Evolutionary conservation across 306 rosid genomes (phyloP).

Genomic region (Chamaecrista fasciculata): DNA sequence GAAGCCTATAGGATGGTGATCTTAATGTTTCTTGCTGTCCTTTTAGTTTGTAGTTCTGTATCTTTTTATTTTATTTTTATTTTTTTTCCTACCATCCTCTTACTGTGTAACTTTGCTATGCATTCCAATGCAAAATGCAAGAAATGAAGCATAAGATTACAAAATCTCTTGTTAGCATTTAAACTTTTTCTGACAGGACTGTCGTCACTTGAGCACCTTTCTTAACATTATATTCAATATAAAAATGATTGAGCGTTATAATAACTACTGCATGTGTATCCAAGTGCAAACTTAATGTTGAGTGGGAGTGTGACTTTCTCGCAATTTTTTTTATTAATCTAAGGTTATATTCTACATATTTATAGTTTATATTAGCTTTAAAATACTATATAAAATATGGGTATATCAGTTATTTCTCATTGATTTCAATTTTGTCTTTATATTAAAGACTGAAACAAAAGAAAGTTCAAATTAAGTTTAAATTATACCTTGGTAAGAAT

Average conservation of each 20-base stretch:
- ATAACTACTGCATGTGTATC: too few species aligned
- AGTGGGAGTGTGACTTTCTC: neutral
- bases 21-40: neutral
- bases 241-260: too few species aligned
- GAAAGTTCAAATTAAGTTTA: too few species aligned
- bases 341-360: too few species aligned
- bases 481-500: neutral
- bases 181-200: neutral
- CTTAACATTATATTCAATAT: too few species aligned
- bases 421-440: neutral
- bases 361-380: neutral
- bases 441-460: too few species aligned
- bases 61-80: too few species aligned
- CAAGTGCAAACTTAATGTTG: neutral
- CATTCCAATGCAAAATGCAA: conserved; percentile 6
- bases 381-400: neutral
- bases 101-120: conserved; percentile 11
- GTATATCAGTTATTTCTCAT: neutral
- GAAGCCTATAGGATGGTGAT: conserved; percentile 26
- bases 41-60: too few species aligned
- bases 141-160: conserved; percentile 22
- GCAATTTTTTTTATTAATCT: neutral
- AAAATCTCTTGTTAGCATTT: neutral
- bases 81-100: neutral
- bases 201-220: neutral